A percentile compares a stretch with the other conserved stretches of the same genome.
Evolutionary conservation across 805 yeast species (phyloP).

Genomic region (Yamadazyma laniorum): DNA sequence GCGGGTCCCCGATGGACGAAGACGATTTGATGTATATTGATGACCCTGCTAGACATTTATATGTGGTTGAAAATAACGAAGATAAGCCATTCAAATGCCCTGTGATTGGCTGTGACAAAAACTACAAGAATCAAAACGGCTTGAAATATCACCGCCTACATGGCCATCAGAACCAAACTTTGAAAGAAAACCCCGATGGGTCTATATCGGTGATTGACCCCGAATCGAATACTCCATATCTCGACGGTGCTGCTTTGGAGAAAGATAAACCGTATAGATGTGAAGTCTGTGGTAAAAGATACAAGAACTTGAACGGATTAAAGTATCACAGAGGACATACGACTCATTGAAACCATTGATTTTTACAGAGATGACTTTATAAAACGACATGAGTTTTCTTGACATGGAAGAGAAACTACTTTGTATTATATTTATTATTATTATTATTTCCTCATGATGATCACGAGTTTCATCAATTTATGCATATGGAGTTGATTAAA

Average conservation of each 20-base stretch:
- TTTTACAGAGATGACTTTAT: too few relatives aligned
- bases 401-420: background rate
- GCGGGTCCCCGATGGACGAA: conserved; percentile 33
- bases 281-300: conserved; percentile 96
- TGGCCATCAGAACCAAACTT: conserved; percentile 94
- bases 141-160: conserved; percentile 92
- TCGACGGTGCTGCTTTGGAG: conserved; percentile 92
- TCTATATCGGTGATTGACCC: conserved; percentile 92
- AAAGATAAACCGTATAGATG: conserved; percentile 98
- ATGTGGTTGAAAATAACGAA: conserved; percentile 88
- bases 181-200: conserved; percentile 90
- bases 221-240: conserved; percentile 79
- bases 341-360: conserved; percentile 63
- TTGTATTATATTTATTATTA: conserved; percentile 8
- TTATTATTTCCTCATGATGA: background rate
- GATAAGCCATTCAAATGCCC: conserved; percentile 97
- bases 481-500: background rate
- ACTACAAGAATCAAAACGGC: conserved; percentile 96
- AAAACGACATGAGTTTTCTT: background rate
- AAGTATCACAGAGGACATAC: conserved; percentile 98
- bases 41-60: conserved; percentile 93
- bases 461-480: background rate
- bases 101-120: conserved; percentile 96
- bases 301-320: conserved; percentile 92
- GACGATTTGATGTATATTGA: conserved; percentile 83